Base-by-base conservation (phyloP, 768 basidiomycete genomes). In the Trametes coccinea region DNA sequence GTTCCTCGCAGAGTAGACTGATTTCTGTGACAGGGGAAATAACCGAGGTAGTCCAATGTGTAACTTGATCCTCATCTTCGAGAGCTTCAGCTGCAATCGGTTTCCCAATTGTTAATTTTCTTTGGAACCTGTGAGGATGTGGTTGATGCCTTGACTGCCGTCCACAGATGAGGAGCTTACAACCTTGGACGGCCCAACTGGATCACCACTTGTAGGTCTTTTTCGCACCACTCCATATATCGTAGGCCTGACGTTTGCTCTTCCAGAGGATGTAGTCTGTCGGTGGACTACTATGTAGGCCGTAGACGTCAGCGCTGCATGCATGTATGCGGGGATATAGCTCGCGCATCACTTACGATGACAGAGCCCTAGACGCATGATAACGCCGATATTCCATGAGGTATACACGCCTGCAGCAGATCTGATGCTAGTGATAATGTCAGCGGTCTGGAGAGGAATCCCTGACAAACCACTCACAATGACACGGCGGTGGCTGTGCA, bases 161-260 rank as follows among this genome's bases (percentile, higher is more conserved):
- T 95, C 97, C 71, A 88, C 88, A 0, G 68, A 73, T 3, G 90
- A 89, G 62, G 95, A 97, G 69, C 75, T 98, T 41, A 79, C 78
- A 2, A 88, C 94, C 22, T 80, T 98, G n/a, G 95, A 97, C 71
- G 89, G 91, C 2, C 91, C 93, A 0, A 89, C 92, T 0, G 95
- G 95, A 10, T 93, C 91, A 13, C 82, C 86, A n/a, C 91, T 90
- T 66, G 90, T 92, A 68, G 78, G 90, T 84, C 5, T 44, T 64
- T 46, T 47, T 5, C 2, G 9, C 14, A 29, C 31, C 4, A 31
- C 3, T 30, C 30, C 56, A 37, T 54, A 10, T 22, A 14, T 40
- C 17, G 37, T 47, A 14, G 45, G 22, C 22, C 53, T 16, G 37
- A 59, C 61, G 7, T 17, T 39, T 2, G 39, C 31, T 17, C 11